Evolutionary conservation across 306 rosid species (phyloP).

Genomic region (Pyrus betulifolia): DNA sequence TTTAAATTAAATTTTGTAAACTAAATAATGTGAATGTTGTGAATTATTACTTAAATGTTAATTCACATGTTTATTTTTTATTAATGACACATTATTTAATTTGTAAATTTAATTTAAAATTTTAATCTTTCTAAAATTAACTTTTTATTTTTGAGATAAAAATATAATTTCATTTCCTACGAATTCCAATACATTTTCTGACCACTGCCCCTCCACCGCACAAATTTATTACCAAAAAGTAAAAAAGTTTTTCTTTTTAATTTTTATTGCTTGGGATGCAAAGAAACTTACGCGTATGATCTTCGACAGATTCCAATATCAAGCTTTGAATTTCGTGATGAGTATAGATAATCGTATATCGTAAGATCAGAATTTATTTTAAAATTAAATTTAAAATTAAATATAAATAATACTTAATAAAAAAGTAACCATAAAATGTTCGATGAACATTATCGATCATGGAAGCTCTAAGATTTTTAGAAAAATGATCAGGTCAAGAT

Average conservation of each 20-base stretch:
- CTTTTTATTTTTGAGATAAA: too few species aligned
- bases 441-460: accelerated
- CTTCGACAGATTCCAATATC: background rate
- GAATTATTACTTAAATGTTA: too few species aligned
- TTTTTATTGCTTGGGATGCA: background rate
- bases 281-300: background rate
- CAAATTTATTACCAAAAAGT: background rate
- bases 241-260: background rate
- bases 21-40: too few species aligned
- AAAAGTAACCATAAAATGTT: accelerated
- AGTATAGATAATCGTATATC: accelerated
- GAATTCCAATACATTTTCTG: background rate
- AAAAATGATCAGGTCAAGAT: accelerated
- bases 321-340: too few species aligned
- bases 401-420: too few species aligned
- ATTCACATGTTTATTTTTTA: too few species aligned
- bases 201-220: background rate
- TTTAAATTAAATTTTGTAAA: too few species aligned
- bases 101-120: too few species aligned
- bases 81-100: accelerated
- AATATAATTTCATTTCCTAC: background rate
- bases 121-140: accelerated
- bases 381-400: too few species aligned
- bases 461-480: too few species aligned
- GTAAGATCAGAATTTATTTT: too few species aligned